These are phyloP conservation scores for Boletus austroedulis DNA, from an alignment of 1,284 basidiomycete genomes.

Conservation along the genomic window DNA sequence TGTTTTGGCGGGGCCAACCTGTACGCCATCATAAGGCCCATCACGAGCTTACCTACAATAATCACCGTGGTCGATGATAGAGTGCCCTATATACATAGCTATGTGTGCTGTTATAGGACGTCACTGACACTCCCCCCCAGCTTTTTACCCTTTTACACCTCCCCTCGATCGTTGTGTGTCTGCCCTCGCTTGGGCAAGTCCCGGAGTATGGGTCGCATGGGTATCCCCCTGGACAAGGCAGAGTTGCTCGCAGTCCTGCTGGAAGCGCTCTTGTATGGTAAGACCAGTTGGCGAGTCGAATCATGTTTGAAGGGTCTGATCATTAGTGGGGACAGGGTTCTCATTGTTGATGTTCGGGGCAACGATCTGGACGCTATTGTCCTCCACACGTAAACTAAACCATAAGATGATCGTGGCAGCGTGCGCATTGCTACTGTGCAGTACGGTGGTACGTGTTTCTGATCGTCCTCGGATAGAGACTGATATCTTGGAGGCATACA, in stretches of 20 bases:
- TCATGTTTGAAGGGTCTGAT: neutral
- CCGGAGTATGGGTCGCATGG: neutral
- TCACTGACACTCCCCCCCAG: no score
- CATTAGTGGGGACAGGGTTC: neutral
- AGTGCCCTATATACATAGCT: no score
- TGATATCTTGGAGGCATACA: neutral
- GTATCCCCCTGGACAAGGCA: neutral
- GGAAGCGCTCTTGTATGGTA: slow-evolving; percentile 7
- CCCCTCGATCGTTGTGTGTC: no score
- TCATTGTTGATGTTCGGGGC: slow-evolving; percentile 10
- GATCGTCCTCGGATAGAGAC: neutral
- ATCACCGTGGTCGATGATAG: no score
- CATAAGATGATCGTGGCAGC: neutral
- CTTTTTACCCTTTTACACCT: no score
- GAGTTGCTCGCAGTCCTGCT: neutral
- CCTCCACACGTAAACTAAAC: neutral
- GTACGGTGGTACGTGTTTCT: slow-evolving; percentile 6
- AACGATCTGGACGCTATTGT: neutral
- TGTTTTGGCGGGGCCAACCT: no score
- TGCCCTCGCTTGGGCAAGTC: no score
- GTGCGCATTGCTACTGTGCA: neutral
- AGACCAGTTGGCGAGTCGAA: neutral
- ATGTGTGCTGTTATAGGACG: no score
- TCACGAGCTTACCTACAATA: no score
- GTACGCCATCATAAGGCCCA: no score